Base-by-base conservation (phyloP, 306 rosid genomes). In the Vicia villosa region DNA sequence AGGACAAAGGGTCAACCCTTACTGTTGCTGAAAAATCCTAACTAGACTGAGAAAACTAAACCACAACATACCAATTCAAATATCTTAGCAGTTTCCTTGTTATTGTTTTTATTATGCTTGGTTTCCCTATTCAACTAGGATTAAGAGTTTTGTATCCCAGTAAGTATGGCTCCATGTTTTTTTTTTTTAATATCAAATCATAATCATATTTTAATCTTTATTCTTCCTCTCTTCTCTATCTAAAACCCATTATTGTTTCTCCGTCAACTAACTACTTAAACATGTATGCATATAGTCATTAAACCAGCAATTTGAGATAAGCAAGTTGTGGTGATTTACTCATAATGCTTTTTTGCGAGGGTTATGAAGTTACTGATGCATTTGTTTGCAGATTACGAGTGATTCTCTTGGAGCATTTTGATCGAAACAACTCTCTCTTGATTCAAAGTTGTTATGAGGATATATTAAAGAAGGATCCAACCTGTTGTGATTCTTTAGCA, bases 381-480 rank as follows among this genome's bases (percentile, higher is more conserved):
- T 41, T 21, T 19, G 43, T 19, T 57, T 81, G 81, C 87, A 92
- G 98, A 75, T 60, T 86, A 79, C 87, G 84, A 78, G 87, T 86
- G 69, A 63, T 65, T 45, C 78, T 93, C 43, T 50, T 81, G 69
- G 87, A 83, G 85, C 84, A 65, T 63, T 77, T 88, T 78, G 86
- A 81, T 79, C 61, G 74, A 38, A 65, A 75, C 68, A 82, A 86
- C 88, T 45, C 42, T 60, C 46, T 37, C 63, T 3, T 72, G 77
- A 77, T 82, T 56, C 38, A 74, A 4, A 45, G 82, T 17, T 79
- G 82, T 80, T 84, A 67, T 28, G 98, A 88, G 84, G 86, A 88
- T 55, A 62, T 40, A 70, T 68, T 93, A 54, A 88, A 87, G 83
- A 93, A 81, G 81, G 97, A 90, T 73, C 98, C 94, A 32, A 80